Evolutionary conservation across 2,329 filamentous ascomycete genomes (phyloP).

Genomic region (Fusarium annulatum): DNA sequence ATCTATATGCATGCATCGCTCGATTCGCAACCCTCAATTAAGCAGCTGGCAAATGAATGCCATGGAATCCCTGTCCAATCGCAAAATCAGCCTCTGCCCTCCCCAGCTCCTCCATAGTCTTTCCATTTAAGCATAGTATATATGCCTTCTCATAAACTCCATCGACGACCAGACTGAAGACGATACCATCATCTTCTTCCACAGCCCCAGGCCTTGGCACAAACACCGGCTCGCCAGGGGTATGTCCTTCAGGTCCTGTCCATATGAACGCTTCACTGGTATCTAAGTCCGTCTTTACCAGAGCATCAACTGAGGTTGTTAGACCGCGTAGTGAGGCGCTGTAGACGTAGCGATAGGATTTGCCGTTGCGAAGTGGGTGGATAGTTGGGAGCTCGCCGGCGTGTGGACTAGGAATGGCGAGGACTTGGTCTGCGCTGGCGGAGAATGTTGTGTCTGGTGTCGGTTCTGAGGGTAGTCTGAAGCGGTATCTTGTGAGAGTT

Average conservation of each 20-base stretch:
- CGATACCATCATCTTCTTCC: constrained; percentile 71
- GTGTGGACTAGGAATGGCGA: constrained; percentile 64
- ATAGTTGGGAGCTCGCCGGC: constrained; percentile 74
- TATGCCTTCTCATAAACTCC: constrained; percentile 70
- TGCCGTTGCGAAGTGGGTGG: constrained; percentile 66
- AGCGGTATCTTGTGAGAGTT: constrained; percentile 57
- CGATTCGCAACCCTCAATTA: neutral
- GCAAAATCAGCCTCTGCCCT: constrained; percentile 71
- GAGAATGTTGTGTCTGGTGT: constrained; percentile 29
- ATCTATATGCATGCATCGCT: neutral
- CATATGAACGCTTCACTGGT: constrained; percentile 66
- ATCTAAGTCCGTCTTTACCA: constrained; percentile 73
- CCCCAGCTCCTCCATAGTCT: constrained; percentile 70
- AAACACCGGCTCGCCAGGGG: constrained; percentile 77
- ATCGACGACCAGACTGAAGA: constrained; percentile 73
- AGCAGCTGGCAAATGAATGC: constrained; percentile 55
- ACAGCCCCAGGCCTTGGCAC: constrained; percentile 58
- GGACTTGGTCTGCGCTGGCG: constrained; percentile 48
- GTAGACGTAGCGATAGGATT: constrained; percentile 70
- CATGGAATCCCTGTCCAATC: constrained; percentile 74
- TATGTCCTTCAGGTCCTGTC: constrained; percentile 68
- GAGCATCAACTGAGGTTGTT: constrained; percentile 69
- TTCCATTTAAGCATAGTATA: constrained; percentile 72
- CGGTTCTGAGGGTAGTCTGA: constrained; percentile 49
- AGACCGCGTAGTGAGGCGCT: constrained; percentile 65